Conservation (phyloP, 768 basidiomycete genomes). For the Calocera cornea region DNA sequence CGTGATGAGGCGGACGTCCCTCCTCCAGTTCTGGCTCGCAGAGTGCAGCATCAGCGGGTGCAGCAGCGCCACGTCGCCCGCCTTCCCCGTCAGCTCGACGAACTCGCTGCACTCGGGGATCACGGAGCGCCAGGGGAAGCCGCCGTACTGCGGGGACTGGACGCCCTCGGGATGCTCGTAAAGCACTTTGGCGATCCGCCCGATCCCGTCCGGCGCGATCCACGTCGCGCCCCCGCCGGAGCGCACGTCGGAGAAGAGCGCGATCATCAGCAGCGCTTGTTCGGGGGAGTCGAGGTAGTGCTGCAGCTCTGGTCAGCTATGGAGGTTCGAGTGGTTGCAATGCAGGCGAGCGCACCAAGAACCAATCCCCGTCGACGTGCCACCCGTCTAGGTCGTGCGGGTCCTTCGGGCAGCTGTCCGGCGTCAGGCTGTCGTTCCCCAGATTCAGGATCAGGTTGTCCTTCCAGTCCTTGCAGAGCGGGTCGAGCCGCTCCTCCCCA, state of each 20-base stretch:
- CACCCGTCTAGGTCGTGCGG: constrained; percentile 44
- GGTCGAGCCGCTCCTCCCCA: constrained; percentile 43
- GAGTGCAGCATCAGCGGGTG: constrained; percentile 56
- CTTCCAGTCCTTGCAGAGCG: constrained; percentile 25
- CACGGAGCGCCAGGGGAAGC: neutral
- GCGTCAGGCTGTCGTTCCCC: constrained; percentile 30
- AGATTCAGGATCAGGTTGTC: constrained; percentile 54
- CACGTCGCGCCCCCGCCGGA: constrained; percentile 45
- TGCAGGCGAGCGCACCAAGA: neutral
- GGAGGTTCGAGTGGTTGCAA: neutral
- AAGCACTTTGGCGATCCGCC: constrained; percentile 15
- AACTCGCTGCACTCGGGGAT: constrained; percentile 12
- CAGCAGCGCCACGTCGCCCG: constrained; percentile 51
- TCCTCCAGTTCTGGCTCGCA: constrained; percentile 42
- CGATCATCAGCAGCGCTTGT: constrained; percentile 48
- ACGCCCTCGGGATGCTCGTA: constrained; percentile 16
- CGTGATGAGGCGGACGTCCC: constrained; percentile 48
- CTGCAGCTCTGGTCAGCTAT: neutral
- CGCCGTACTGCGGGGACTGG: neutral
- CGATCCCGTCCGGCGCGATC: constrained; percentile 44
- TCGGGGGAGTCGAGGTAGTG: constrained; percentile 50
- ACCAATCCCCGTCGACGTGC: constrained; percentile 29
- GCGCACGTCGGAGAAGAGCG: constrained; percentile 43
- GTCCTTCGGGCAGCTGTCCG: constrained; percentile 21
- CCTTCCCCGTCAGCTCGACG: constrained; percentile 34